Evolutionary conservation across 768 basidiomycete genomes (phyloP).

Genomic region (Lentinus tigrinus): DNA sequence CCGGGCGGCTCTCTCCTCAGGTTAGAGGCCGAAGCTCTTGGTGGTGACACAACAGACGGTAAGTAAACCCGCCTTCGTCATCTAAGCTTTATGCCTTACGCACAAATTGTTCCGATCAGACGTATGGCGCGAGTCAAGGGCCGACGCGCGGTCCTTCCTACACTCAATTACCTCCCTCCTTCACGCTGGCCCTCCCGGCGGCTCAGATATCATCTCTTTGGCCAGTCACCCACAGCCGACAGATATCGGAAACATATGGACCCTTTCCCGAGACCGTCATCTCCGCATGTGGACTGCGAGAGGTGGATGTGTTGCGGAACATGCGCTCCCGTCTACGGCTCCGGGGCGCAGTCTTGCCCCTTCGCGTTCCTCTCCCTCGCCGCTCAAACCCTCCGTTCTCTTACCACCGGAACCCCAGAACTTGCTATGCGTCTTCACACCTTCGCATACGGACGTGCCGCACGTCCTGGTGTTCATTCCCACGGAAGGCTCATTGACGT

Average conservation of each 20-base stretch:
- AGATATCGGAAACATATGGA: conserved; percentile 74
- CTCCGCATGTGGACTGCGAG: conserved; percentile 84
- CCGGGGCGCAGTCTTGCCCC: conserved; percentile 33
- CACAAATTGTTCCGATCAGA: conserved; percentile 39
- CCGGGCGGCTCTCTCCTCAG: conserved; percentile 65
- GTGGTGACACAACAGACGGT: conserved; percentile 60
- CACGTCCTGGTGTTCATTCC: conserved; percentile 70
- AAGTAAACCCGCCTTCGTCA: conserved; percentile 25
- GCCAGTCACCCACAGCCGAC: conserved; percentile 75
- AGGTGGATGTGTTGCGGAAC: conserved; percentile 68
- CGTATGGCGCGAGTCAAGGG: conserved; percentile 63
- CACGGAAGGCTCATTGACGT: conserved; percentile 56
- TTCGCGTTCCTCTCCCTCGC: conserved; percentile 30
- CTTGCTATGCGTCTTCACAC: conserved; percentile 64
- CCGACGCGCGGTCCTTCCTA: conserved; percentile 65
- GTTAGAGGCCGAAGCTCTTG: conserved; percentile 62
- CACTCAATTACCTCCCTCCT: conserved; percentile 67
- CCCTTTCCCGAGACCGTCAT: conserved; percentile 83
- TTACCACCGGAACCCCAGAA: conserved; percentile 62
- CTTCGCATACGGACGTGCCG: conserved; percentile 47
- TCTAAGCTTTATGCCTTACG: conserved; percentile 5
- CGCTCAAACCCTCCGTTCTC: conserved; percentile 42
- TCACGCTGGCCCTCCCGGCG: conserved; percentile 43
- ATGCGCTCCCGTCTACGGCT: conserved; percentile 42
- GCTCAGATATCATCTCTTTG: conserved; percentile 66